Percentiles rank a stretch among this genome's conserved stretches.
These are phyloP conservation scores for Xenoacremonium recifei DNA, from an alignment of 2,329 filamentous ascomycete species.

Conservation along the genomic window DNA sequence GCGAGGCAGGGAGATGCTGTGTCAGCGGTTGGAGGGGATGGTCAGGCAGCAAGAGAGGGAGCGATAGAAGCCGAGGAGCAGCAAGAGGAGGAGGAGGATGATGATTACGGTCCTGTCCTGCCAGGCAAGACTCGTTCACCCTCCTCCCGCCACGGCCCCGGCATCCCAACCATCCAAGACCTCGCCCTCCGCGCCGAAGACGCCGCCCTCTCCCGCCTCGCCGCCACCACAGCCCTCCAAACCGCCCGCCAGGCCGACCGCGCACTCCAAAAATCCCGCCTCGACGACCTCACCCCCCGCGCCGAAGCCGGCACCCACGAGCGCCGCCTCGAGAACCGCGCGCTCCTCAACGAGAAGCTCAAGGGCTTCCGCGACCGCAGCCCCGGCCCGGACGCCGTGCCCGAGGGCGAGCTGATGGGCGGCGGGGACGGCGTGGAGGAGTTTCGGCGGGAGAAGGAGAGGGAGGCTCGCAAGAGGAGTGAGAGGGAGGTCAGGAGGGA, in stretches of 20 bases:
- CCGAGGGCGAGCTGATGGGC: constrained; percentile 77
- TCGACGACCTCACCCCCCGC: constrained; percentile 80
- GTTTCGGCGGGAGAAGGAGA: constrained; percentile 65
- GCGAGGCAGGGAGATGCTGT: constrained; percentile 2
- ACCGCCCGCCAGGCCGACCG: constrained; percentile 64
- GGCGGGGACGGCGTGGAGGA: constrained; percentile 64
- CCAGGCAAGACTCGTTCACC: too few relatives aligned
- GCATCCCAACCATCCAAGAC: constrained; percentile 73
- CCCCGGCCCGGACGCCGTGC: constrained; percentile 54
- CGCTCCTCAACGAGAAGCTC: constrained; percentile 69
- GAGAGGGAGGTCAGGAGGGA: constrained; percentile 82
- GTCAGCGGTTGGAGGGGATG: constrained; percentile 6
- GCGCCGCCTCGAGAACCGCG: constrained; percentile 82
- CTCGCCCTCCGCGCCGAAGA: constrained; percentile 60
- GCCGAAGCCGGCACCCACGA: constrained; percentile 82
- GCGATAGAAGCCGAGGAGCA: not conserved
- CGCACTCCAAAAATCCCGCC: constrained; percentile 63
- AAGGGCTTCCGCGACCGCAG: constrained; percentile 69
- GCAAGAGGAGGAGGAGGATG: constrained; percentile 44
- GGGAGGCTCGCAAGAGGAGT: constrained; percentile 71
- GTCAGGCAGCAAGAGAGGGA: constrained; percentile 5
- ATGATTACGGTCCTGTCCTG: constrained; percentile 53
- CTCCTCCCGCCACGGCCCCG: constrained; percentile 47
- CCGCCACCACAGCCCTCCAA: constrained; percentile 56
- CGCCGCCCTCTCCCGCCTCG: constrained; percentile 46